These are phyloP conservation scores for Spizellomyces punctatus DNA, from an alignment of 192 early-diverging fungal species.

Conservation along the genomic window DNA sequence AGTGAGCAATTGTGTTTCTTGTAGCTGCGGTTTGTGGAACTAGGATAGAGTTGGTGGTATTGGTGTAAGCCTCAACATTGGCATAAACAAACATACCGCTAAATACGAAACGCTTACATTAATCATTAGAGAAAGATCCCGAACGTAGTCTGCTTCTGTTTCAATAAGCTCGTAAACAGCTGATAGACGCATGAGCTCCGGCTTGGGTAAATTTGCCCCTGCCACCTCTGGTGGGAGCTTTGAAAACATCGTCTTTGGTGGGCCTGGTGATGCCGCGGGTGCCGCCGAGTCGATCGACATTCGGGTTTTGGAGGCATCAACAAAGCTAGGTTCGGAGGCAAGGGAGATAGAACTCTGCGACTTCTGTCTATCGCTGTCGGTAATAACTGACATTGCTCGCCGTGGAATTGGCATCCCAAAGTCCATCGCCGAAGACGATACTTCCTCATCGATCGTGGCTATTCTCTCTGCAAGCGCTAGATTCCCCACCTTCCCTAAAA, in stretches of 20 bases:
- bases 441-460: background rate
- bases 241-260: conserved; percentile 45
- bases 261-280: background rate
- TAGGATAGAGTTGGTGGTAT: conserved; percentile 13
- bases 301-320: background rate
- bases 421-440: background rate
- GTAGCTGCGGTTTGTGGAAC: conserved; percentile 48
- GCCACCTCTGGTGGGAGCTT: conserved; percentile 54
- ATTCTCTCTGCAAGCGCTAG: background rate
- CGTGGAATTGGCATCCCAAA: background rate
- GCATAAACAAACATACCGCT: no score
- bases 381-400: background rate
- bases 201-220: conserved; percentile 44
- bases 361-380: background rate
- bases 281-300: background rate
- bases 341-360: conserved; percentile 2
- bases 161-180: conserved; percentile 64
- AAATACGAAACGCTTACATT: conserved; percentile 33
- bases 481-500: conserved; percentile 5
- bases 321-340: background rate
- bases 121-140: conserved; percentile 55
- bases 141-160: conserved; percentile 59
- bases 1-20: conserved; percentile 40
- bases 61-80: background rate
- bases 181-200: conserved; percentile 57